These are phyloP conservation scores for Hyphopichia pseudoburtonii DNA, from an alignment of 1,139 yeast genomes.

Conservation along the genomic window DNA sequence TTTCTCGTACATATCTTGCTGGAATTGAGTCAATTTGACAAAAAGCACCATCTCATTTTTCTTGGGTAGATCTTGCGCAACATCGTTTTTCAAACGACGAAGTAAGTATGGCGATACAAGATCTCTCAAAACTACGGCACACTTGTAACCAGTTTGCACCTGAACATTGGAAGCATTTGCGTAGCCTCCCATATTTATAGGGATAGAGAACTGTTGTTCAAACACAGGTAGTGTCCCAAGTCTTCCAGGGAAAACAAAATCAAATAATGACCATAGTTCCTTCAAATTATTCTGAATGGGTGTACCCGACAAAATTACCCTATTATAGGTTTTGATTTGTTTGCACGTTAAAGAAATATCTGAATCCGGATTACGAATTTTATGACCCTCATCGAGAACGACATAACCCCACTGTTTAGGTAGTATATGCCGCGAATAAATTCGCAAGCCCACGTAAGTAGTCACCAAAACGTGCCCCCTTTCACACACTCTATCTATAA, in stretches of 20 bases:
- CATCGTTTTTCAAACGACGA: constrained; percentile 87
- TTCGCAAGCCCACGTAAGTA: constrained; percentile 85
- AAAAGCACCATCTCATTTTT: constrained; percentile 93
- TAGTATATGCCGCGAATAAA: constrained; percentile 69
- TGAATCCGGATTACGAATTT: constrained; percentile 91
- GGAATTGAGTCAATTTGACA: constrained; percentile 78
- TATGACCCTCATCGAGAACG: constrained; percentile 94
- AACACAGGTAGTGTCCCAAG: constrained; percentile 93
- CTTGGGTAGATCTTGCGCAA: constrained; percentile 93
- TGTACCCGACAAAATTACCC: constrained; percentile 90
- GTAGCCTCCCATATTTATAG: constrained; percentile 96
- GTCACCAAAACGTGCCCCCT: constrained; percentile 86
- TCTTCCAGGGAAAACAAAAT: constrained; percentile 91
- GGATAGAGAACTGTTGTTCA: constrained; percentile 87
- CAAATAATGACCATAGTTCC: constrained; percentile 93
- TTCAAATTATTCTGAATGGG: constrained; percentile 92
- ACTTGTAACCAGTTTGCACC: constrained; percentile 93
- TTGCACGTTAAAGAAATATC: constrained; percentile 85
- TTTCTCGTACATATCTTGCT: constrained; percentile 68
- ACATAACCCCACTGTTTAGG: constrained; percentile 85
- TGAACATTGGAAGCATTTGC: constrained; percentile 96
- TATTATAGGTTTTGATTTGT: constrained; percentile 73
- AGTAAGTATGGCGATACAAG: constrained; percentile 85
- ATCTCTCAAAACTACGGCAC: constrained; percentile 89
- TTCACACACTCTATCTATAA: constrained; percentile 50